Evolutionary conservation across 768 basidiomycete genomes (phyloP).

Genomic region (Boletus pseudo-olivaceus): DNA sequence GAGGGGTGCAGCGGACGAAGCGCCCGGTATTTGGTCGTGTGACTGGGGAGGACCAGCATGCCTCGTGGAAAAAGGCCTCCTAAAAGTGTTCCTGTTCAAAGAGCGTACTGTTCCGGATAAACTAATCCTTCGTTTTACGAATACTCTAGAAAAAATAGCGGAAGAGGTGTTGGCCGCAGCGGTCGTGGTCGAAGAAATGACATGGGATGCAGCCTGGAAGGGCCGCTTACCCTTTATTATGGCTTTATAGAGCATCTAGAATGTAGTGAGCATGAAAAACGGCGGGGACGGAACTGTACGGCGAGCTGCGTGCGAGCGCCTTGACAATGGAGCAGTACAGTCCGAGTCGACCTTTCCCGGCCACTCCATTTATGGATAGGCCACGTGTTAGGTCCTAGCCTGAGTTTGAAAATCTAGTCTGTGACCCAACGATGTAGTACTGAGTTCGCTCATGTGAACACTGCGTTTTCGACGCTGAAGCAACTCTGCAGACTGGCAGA

Average conservation of each 20-base stretch:
- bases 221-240: slow-evolving; percentile 48
- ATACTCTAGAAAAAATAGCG: slow-evolving; percentile 29
- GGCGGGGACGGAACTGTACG: slow-evolving; percentile 6
- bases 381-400: no score
- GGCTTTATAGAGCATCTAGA: slow-evolving; percentile 30
- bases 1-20: slow-evolving; percentile 39
- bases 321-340: slow-evolving; percentile 1
- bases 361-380: no score
- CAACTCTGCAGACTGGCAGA: no score
- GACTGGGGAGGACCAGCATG: slow-evolving; percentile 36
- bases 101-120: slow-evolving; percentile 31
- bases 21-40: slow-evolving; percentile 42
- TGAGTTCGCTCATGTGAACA: no score
- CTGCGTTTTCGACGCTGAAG: no score
- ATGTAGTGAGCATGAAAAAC: slow-evolving; percentile 15
- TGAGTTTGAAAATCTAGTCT: no score
- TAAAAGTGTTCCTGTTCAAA: slow-evolving; percentile 23
- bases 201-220: slow-evolving; percentile 50
- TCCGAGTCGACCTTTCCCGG: slow-evolving; percentile 3
- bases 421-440: no score
- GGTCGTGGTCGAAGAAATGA: slow-evolving; percentile 27
- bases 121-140: slow-evolving; percentile 32
- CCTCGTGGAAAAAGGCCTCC: slow-evolving; percentile 24
- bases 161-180: slow-evolving; percentile 33
- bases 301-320: no score